Conservation (phyloP, 2,329 filamentous ascomycete species). For the Neoascochyta sp. region DNA sequence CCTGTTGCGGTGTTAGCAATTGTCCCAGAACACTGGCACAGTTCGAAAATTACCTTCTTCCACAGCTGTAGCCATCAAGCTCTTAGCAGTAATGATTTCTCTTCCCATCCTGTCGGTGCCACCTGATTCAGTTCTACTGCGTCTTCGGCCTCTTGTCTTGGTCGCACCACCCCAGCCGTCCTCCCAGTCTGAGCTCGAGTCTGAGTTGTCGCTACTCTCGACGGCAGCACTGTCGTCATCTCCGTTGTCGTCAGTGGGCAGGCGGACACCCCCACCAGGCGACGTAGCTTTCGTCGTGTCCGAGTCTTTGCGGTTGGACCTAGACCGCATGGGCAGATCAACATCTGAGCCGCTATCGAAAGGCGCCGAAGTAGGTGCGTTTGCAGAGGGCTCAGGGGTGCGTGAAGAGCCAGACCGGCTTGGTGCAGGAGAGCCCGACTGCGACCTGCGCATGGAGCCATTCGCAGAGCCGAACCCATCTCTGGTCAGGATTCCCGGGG, state of each 20-base stretch:
- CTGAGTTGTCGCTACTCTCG: slow-evolving; percentile 63
- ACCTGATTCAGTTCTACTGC: slow-evolving; percentile 32
- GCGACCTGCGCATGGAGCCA: slow-evolving; percentile 35
- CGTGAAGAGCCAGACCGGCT: slow-evolving; percentile 38
- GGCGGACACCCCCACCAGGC: slow-evolving; percentile 51
- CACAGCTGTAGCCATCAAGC: slow-evolving; percentile 69
- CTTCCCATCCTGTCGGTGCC: slow-evolving; percentile 35
- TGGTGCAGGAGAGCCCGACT: slow-evolving; percentile 41
- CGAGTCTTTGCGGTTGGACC: slow-evolving; percentile 68
- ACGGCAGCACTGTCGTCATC: slow-evolving; percentile 61
- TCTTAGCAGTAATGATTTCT: slow-evolving; percentile 49
- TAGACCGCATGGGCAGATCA: slow-evolving; percentile 64
- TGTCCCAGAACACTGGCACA: background rate
- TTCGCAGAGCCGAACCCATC: slow-evolving; percentile 41
- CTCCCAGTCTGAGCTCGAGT: slow-evolving; percentile 59
- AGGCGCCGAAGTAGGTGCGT: slow-evolving; percentile 40
- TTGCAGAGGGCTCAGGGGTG: slow-evolving; percentile 42
- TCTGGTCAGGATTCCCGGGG: slow-evolving; percentile 20
- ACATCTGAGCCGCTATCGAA: slow-evolving; percentile 61
- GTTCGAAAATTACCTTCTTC: slow-evolving; percentile 63
- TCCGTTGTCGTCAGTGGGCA: slow-evolving; percentile 46
- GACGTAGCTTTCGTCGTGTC: slow-evolving; percentile 55
- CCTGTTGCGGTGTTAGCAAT: slow-evolving; percentile 28
- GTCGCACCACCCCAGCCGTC: slow-evolving; percentile 49
- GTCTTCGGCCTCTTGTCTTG: slow-evolving; percentile 39